A percentile compares a stretch with the other conserved stretches of the same genome.
Evolutionary conservation across 78 protist species (phyloP).

Genomic region (Mastigamoeba balamuthi): DNA sequence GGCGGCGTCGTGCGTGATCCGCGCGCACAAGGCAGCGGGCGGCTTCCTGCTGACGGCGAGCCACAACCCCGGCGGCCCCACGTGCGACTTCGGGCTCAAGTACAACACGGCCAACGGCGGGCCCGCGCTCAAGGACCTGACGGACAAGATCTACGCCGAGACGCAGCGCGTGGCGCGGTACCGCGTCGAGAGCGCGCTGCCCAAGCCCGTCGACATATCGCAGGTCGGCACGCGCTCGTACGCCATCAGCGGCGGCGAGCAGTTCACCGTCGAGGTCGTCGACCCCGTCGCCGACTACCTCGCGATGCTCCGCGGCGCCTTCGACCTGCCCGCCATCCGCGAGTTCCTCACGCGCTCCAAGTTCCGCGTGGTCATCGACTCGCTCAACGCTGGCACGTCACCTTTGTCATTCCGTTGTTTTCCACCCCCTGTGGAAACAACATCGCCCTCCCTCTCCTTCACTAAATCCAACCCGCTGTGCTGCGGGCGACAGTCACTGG

Average conservation of each 20-base stretch:
- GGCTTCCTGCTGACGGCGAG: slow-evolving; percentile 87
- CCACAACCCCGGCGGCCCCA: slow-evolving; percentile 97
- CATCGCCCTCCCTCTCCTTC: too few species aligned
- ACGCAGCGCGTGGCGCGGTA: too few species aligned
- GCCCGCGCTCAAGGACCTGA: slow-evolving; percentile 92
- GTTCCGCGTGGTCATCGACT: slow-evolving; percentile 65
- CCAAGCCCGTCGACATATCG: neutral
- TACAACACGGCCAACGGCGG: slow-evolving; percentile 87
- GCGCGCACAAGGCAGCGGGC: slow-evolving; percentile 29
- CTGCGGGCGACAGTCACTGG: slow-evolving; percentile 85
- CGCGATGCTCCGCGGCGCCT: slow-evolving; percentile 47
- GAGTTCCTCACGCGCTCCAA: slow-evolving; percentile 29
- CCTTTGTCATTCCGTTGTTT: neutral
- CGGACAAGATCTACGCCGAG: slow-evolving; percentile 60
- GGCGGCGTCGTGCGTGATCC: slow-evolving; percentile 78
- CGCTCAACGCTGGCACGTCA: slow-evolving; percentile 66
- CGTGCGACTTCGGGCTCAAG: slow-evolving; percentile 94
- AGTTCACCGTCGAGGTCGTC: slow-evolving; percentile 53
- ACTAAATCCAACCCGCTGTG: too few species aligned
- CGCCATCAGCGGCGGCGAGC: neutral
- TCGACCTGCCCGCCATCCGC: slow-evolving; percentile 69
- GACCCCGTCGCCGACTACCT: slow-evolving; percentile 67
- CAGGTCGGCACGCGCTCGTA: neutral
- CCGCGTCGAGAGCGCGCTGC: slow-evolving; percentile 29
- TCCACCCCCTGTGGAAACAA: too few species aligned